phyloP scores from a whole-genome alignment of 441 rosid species.

The Theobroma grandiflorum region DNA sequence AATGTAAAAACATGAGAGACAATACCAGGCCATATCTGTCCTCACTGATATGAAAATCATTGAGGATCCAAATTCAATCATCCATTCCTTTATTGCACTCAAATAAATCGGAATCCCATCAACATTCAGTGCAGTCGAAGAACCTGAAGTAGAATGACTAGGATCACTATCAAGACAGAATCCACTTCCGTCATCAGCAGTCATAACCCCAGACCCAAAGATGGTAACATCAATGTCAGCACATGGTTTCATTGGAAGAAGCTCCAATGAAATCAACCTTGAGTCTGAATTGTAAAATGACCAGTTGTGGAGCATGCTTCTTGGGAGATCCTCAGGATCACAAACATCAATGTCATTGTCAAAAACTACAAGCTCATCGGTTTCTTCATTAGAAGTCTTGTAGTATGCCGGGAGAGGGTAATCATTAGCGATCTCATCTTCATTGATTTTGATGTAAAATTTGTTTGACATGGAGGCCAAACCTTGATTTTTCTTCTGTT shows the following conservation, averaged over 20 bases:
- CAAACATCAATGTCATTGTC: conserved; percentile 45
- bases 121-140: conserved; percentile 37
- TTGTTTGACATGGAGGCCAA: conserved; percentile 53
- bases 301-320: conserved; percentile 78
- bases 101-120: conserved; percentile 65
- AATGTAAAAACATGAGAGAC: background rate
- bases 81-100: conserved; percentile 88
- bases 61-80: conserved; percentile 71
- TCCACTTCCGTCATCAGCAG: conserved; percentile 72
- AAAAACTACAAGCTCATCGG: conserved; percentile 62
- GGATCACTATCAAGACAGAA: conserved; percentile 51
- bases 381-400: conserved; percentile 63
- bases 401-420: conserved; percentile 88
- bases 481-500: conserved; percentile 51
- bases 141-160: conserved; percentile 49
- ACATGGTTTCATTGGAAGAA: conserved; percentile 80
- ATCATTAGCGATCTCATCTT: conserved; percentile 83
- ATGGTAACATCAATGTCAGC: conserved; percentile 77
- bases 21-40: conserved; percentile 88
- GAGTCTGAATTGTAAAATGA: conserved; percentile 79
- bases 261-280: conserved; percentile 81
- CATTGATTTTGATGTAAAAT: conserved; percentile 74
- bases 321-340: conserved; percentile 62
- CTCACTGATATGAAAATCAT: conserved; percentile 64
- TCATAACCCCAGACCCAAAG: conserved; percentile 79